Conservation (phyloP, 768 basidiomycete species). For the Tylopilus felleus region DNA sequence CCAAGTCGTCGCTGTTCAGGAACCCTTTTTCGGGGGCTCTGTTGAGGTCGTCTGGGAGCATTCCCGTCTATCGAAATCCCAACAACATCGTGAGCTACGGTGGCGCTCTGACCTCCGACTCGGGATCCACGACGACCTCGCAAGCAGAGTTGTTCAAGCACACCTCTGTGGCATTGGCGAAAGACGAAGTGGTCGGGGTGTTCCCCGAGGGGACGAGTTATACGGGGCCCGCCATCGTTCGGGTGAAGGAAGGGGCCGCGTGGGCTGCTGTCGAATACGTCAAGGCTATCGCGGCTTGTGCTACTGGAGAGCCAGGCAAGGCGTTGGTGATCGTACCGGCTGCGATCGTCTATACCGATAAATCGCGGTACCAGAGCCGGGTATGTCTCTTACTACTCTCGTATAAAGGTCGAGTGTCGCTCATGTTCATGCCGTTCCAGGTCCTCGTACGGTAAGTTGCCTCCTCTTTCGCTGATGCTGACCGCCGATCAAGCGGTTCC, state of each 20-base stretch:
- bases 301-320: background rate
- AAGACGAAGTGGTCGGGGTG: conserved; percentile 57
- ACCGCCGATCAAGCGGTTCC: background rate
- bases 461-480: background rate
- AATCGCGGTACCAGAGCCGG: background rate
- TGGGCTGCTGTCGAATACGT: conserved; percentile 73
- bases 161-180: conserved; percentile 53
- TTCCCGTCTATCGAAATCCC: conserved; percentile 66
- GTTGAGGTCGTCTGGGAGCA: conserved; percentile 62
- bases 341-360: background rate
- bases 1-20: conserved; percentile 51
- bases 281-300: conserved; percentile 35
- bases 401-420: background rate
- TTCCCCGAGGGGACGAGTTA: conserved; percentile 40
- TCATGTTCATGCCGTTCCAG: background rate
- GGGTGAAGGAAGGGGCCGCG: conserved; percentile 58
- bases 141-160: conserved; percentile 18
- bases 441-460: conserved; percentile 6
- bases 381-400: too few relatives aligned
- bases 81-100: conserved; percentile 29
- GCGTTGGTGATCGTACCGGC: background rate
- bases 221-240: conserved; percentile 42
- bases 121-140: too few relatives aligned
- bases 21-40: conserved; percentile 51
- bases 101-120: background rate